Conservation (phyloP, 2,329 filamentous ascomycete genomes). For the Thermothelomyces thermophilus region DNA sequence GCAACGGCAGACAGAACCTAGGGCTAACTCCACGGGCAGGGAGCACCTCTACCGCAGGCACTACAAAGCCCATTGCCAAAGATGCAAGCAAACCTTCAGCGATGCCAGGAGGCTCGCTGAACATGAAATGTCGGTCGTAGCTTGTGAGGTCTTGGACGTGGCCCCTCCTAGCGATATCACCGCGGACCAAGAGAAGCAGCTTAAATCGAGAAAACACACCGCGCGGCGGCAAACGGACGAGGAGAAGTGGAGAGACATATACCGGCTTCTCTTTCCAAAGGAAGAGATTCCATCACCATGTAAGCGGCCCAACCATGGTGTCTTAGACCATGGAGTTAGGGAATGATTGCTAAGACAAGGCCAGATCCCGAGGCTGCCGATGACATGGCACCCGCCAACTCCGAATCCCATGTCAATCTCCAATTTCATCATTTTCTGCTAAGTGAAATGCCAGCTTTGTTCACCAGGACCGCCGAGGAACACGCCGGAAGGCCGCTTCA, state of each 20-base stretch:
- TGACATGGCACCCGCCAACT: constrained; percentile 14
- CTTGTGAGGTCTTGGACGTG: constrained; percentile 16
- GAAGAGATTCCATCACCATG: constrained; percentile 24
- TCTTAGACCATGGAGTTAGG: background rate
- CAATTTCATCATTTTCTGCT: constrained; percentile 23
- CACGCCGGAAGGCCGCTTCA: constrained; percentile 15
- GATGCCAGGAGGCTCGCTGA: constrained; percentile 14
- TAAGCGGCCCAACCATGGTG: constrained; percentile 12
- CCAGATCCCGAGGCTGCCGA: constrained; percentile 22
- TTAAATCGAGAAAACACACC: constrained; percentile 23
- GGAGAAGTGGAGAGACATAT: constrained; percentile 25
- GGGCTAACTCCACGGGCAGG: constrained; percentile 12
- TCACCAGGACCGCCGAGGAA: constrained; percentile 19
- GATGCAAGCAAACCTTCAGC: constrained; percentile 22
- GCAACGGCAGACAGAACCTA: too few relatives aligned
- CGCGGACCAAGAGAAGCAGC: constrained; percentile 19
- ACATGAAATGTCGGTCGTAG: constrained; percentile 19
- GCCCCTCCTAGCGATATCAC: constrained; percentile 20
- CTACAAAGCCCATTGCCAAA: constrained; percentile 22
- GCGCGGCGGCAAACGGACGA: constrained; percentile 18
- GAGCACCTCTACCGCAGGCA: constrained; percentile 24
- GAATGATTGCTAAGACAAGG: constrained; percentile 15
- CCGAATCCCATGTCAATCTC: constrained; percentile 16
- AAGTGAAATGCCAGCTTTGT: constrained; percentile 18
- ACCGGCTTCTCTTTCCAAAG: constrained; percentile 22